Base-by-base conservation (phyloP, 2,329 filamentous ascomycete species). In the Exophiala bonariae region DNA sequence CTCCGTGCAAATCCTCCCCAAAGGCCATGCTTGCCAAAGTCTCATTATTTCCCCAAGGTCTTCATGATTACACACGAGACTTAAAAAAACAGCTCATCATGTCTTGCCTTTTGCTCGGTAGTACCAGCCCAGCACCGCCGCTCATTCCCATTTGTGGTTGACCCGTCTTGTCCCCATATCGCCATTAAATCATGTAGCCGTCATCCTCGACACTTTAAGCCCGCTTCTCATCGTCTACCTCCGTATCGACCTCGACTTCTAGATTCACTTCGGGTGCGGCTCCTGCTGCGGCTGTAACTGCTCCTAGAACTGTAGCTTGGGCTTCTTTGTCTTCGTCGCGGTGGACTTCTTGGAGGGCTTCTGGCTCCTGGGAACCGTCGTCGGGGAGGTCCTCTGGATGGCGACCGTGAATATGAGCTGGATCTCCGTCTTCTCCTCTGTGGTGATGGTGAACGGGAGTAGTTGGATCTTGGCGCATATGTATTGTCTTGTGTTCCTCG, bases 261-360 rank as follows among this genome's bases (percentile, higher is more conserved):
- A n/a, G 62, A 64, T 16, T 57, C 70, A 69, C 58, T 78, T 74
- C 65, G 81, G 73, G 73, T 70, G 73, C 44, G 67, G 77, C 36
- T 73, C 71, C 43, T 75, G 75, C 66, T 76, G 74, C 60, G 68
- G 61, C 62, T 72, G 59, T 75, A 73, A 58, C 77, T 80, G 59
- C 76, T 78, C 57, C 82, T 82, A 54, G 80, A 82, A 58, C 76
- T 80, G 58, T 83, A 83, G 58, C 81, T 85, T 3, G 78, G 78
- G 57, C 80, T 82, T 54, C 81, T 73, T 52, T 79, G 72, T 52
- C 78, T 71, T 41, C 65, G 61, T 36, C 66, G 63, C n/a, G 64
- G 64, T 13, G 68, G 63, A 41, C 66, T 69, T 33, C 55, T 63
- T 14, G 64, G 64, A 10, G 68, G 63, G 40, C 66, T 69, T 32